Percentiles rank a stretch among this genome's conserved stretches.
Evolutionary conservation across 495 filamentous ascomycete genomes (phyloP).

Genomic region (Lasiosphaeria miniovina): DNA sequence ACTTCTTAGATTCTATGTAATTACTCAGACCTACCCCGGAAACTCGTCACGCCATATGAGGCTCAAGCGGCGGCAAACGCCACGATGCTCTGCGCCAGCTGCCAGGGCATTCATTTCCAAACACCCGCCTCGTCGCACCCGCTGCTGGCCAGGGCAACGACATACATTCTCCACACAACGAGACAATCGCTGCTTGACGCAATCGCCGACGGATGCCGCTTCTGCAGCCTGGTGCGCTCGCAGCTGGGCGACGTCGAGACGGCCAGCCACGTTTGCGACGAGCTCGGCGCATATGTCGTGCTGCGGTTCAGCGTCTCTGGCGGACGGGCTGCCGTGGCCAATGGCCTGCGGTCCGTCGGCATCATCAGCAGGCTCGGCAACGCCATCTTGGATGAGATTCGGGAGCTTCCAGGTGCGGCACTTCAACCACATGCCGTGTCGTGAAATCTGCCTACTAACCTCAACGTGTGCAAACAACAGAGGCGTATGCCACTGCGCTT

Average conservation of each 20-base stretch:
- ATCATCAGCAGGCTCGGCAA: constrained; percentile 11
- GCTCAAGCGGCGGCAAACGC: background rate
- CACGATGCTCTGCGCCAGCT: background rate
- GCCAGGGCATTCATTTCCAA: background rate
- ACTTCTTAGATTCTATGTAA: no score
- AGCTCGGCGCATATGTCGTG: constrained; percentile 17
- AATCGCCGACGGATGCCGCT: constrained; percentile 10
- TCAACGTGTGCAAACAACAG: background rate
- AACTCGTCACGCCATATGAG: background rate
- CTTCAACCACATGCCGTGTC: background rate
- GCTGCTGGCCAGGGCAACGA: background rate
- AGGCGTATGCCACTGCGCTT: background rate
- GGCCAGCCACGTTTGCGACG: constrained; percentile 9
- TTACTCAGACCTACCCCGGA: background rate
- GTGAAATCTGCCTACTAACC: background rate
- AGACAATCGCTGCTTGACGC: constrained; percentile 8
- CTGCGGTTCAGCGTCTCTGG: constrained; percentile 1
- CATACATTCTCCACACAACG: constrained; percentile 10
- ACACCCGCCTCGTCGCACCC: background rate
- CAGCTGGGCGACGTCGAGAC: constrained; percentile 12
- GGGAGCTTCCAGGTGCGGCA: constrained; percentile 8
- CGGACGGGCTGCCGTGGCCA: background rate
- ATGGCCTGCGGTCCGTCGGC: background rate
- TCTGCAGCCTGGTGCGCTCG: constrained; percentile 18
- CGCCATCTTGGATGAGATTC: constrained; percentile 5